These are phyloP conservation scores for Elsinoe arachidis DNA, from an alignment of 2,329 filamentous ascomycete species.

Conservation along the genomic window DNA sequence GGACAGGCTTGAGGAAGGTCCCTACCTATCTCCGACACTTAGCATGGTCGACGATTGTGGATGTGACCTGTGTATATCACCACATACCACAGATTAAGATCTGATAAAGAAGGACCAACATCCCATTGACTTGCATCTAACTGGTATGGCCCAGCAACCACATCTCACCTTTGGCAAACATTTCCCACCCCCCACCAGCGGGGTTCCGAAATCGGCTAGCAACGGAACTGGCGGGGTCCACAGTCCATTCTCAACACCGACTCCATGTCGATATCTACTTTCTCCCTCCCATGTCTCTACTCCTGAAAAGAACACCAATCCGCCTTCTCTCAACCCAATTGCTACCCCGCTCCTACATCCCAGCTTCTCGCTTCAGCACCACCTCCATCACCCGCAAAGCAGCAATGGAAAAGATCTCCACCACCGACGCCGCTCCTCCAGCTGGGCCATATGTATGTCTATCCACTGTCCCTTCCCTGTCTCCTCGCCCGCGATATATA, in stretches of 20 bases:
- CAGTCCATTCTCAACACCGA: background rate
- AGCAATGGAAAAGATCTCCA: slow-evolving; percentile 36
- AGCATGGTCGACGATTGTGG: too few species aligned
- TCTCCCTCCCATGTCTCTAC: background rate
- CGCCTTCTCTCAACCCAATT: background rate
- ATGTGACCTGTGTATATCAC: too few species aligned
- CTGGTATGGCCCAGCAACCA: background rate
- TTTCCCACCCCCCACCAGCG: background rate
- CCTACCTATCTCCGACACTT: too few species aligned
- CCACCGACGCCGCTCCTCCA: slow-evolving; percentile 34
- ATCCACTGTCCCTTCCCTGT: background rate
- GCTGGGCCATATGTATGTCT: slow-evolving; percentile 35
- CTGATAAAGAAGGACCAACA: background rate
- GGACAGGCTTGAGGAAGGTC: too few species aligned
- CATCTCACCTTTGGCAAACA: slow-evolving; percentile 1
- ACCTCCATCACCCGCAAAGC: slow-evolving; percentile 25
- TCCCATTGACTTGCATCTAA: background rate
- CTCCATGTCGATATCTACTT: background rate
- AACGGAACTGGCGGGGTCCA: slow-evolving; percentile 2
- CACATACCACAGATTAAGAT: too few species aligned
- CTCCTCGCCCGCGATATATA: too few species aligned
- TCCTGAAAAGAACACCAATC: background rate
- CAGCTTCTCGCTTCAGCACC: slow-evolving; percentile 3
- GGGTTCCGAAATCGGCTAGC: slow-evolving; percentile 10
- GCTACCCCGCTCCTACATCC: background rate